Evolutionary conservation across 2,329 filamentous ascomycete genomes (phyloP).

Genomic region (Apiospora aurea): DNA sequence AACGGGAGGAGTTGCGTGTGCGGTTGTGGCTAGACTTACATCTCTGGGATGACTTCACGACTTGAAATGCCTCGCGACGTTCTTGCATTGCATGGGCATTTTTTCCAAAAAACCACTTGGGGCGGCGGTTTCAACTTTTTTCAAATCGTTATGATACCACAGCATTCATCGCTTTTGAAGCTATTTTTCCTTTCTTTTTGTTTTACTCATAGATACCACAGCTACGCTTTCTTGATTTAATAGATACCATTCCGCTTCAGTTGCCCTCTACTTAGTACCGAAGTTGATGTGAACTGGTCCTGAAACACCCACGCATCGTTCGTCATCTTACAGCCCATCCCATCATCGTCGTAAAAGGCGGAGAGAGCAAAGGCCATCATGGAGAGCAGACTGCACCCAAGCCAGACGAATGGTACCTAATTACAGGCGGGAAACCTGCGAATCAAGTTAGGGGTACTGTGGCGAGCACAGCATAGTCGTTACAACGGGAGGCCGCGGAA

Average conservation of each 20-base stretch:
- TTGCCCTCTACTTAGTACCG: background rate
- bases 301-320: no score
- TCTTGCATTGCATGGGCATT: slow-evolving; percentile 7
- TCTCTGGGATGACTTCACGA: background rate
- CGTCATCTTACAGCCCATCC: background rate
- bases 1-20: background rate
- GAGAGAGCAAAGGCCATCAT: no score
- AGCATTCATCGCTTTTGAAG: background rate
- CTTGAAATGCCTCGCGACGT: background rate
- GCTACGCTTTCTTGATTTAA: background rate
- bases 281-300: background rate
- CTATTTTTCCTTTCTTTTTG: background rate
- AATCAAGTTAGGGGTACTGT: background rate
- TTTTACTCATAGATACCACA: background rate
- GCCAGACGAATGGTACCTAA: no score
- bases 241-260: slow-evolving; percentile 7
- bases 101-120: background rate
- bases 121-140: background rate
- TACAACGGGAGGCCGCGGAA: background rate
- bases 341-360: no score
- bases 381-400: no score
- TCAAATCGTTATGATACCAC: background rate
- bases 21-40: background rate
- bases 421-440: no score
- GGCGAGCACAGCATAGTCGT: background rate